Conservation (phyloP, 345 rosid genomes). For the Combretum micranthum region DNA sequence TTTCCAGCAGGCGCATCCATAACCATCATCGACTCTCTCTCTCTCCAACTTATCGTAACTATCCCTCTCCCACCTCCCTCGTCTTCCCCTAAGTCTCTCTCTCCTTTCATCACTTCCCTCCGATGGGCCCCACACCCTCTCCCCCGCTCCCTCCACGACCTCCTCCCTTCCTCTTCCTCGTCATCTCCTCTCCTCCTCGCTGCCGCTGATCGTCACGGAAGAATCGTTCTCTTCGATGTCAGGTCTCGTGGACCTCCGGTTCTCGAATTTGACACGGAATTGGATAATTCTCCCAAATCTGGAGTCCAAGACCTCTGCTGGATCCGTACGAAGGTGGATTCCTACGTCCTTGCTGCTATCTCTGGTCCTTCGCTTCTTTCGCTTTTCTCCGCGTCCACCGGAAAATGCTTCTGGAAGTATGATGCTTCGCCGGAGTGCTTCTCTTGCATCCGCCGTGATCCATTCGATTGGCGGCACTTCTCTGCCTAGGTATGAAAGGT, state of each 20-base stretch:
- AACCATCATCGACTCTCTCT: constrained; percentile 64
- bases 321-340: constrained; percentile 47
- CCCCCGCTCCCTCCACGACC: constrained; percentile 63
- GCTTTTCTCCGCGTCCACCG: constrained; percentile 37
- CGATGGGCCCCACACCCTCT: constrained; percentile 87
- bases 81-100: constrained; percentile 40
- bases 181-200: constrained; percentile 73
- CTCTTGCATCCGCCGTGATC: constrained; percentile 82
- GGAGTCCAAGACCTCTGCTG: constrained; percentile 92
- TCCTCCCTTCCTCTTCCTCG: constrained; percentile 71
- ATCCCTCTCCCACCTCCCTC: constrained; percentile 62
- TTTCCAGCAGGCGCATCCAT: constrained; percentile 81
- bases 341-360: constrained; percentile 56
- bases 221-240: constrained; percentile 71
- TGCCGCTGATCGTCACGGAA: constrained; percentile 94
- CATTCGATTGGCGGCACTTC: constrained; percentile 81
- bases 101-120: constrained; percentile 76
- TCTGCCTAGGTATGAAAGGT: constrained; percentile 75
- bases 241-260: constrained; percentile 52
- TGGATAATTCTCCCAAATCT: constrained; percentile 34
- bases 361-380: constrained; percentile 70
- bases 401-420: constrained; percentile 62
- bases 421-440: constrained; percentile 71
- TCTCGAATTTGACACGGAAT: constrained; percentile 56
- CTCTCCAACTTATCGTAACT: constrained; percentile 77